These are phyloP conservation scores for Botryobasidium botryosum DNA, from an alignment of 768 basidiomycete genomes.

Conservation along the genomic window DNA sequence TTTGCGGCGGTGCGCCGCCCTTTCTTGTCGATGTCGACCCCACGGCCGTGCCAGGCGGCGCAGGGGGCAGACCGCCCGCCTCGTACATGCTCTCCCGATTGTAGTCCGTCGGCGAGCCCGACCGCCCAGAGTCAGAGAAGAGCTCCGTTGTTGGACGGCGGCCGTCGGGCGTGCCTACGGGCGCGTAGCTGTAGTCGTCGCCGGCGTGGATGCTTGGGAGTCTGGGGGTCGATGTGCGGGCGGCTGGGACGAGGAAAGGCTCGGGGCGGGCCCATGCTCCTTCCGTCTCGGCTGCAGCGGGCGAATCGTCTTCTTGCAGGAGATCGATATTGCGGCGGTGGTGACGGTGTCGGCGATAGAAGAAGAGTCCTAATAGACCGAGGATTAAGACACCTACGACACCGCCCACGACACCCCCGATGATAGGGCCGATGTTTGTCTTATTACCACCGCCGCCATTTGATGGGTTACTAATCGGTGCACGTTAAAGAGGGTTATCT, in stretches of 20 bases:
- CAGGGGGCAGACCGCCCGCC: too few species aligned
- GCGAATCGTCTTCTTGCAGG: slow-evolving; percentile 3
- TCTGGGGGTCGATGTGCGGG: background rate
- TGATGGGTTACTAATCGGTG: background rate
- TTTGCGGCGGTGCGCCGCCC: slow-evolving; percentile 1
- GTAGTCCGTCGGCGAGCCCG: too few species aligned
- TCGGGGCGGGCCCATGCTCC: background rate
- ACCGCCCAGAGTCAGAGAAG: background rate
- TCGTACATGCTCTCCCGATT: too few species aligned
- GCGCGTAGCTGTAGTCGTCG: background rate
- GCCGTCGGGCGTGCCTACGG: background rate
- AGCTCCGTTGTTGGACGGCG: too few species aligned
- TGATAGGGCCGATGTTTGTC: slow-evolving; percentile 7
- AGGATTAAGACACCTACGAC: background rate
- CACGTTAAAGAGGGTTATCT: background rate
- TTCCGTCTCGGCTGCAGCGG: background rate
- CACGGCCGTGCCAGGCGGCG: background rate
- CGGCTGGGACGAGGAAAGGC: background rate
- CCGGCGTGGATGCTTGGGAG: background rate
- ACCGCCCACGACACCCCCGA: slow-evolving; percentile 10
- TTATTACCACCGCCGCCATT: slow-evolving; percentile 5
- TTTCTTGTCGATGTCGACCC: background rate
- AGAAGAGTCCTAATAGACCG: slow-evolving; percentile 6
- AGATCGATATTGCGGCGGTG: slow-evolving; percentile 7
- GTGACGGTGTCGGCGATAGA: slow-evolving; percentile 4